Base-by-base conservation (phyloP, 1,284 basidiomycete species). In the Naganishia albida region DNA sequence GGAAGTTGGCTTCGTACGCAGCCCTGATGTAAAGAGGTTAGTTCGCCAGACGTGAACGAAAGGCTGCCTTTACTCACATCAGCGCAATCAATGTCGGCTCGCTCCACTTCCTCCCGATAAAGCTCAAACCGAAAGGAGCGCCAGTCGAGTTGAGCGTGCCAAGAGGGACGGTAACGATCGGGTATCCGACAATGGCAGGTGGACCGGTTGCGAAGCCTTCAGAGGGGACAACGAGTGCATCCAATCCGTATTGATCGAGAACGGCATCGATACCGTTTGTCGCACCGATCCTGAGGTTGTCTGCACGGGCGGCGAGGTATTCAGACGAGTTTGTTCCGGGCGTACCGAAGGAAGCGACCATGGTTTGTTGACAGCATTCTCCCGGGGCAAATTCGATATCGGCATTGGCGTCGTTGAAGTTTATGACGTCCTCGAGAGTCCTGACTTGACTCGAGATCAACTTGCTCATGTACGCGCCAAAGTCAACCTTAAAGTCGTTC, bases 401-500 rank as follows among this genome's bases (percentile, higher is more conserved):
- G 1, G 50, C 59, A 30, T 62, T 28, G 13, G 59, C 59, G 39
- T 62, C 59, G 23, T 62, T 62, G 16, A 62, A 63, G 28, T 63
- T 52, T 26, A 63, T 63, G 7, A 63, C 62, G 23, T 63, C 62
- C 26, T 52, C 52, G 18, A 63, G 40, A 3, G 46, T 64, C 20
- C 53, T 25, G 30, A 64, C 63, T n/a, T 30, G 39, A 20, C 52
- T 64, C 18, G 52, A 55, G 46, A 50, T 55, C n/a, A 64, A 20
- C n/a, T 55, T 51, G 28, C 48, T 56, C 49, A 65, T 49, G 23
- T 65, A 65, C 2, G 30, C 34, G n/a, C 46, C 63, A 23, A 65
- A 50, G 50, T 70, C 68, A 18, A 70, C 70, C 66, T 70, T 71
- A 55, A 71, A 68, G 42, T 71, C 70, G 7, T 66, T 70, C 18